Percentiles rank a stretch among this genome's conserved stretches.
These are phyloP conservation scores for Inonotus hispidus DNA, from an alignment of 1,284 basidiomycete species.

Conservation along the genomic window DNA sequence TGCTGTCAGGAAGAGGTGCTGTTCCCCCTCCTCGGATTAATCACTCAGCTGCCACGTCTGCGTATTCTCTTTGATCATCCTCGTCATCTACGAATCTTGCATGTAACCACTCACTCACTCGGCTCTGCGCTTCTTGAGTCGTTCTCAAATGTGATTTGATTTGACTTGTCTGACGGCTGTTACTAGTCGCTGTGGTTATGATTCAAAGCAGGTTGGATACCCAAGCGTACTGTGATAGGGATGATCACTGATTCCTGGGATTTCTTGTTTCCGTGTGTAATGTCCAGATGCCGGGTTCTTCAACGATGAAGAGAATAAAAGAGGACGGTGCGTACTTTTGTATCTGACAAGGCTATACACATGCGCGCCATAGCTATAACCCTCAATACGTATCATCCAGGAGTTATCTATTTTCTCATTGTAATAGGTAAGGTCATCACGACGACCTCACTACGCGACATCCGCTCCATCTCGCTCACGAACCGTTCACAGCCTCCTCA, in stretches of 20 bases:
- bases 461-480: not conserved
- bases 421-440: not conserved
- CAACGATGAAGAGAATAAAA: not conserved
- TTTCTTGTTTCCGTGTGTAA: not conserved
- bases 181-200: not conserved
- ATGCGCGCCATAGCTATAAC: too few species aligned
- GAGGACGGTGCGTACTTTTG: conserved; percentile 11
- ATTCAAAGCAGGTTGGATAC: conserved; percentile 1
- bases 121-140: not conserved
- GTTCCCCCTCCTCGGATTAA: not conserved
- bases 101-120: not conserved
- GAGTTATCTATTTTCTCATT: not conserved
- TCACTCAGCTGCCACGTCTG: not conserved
- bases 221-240: too few species aligned
- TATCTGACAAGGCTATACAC: too few species aligned
- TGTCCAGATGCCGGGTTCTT: not conserved
- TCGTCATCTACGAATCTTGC: conserved; percentile 7
- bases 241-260: not conserved
- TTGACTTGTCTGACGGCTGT: too few species aligned
- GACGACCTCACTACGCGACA: not conserved
- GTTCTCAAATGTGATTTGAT: too few species aligned
- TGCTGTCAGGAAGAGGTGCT: not conserved
- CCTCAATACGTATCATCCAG: not conserved
- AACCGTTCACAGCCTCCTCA: too few species aligned
- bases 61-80: conserved; percentile 1